Evolutionary conservation across 129 eudicot genomes (phyloP), one percentile per base, ranked within the genome.

Genomic region (Chrysanthemum makinoi): DNA sequence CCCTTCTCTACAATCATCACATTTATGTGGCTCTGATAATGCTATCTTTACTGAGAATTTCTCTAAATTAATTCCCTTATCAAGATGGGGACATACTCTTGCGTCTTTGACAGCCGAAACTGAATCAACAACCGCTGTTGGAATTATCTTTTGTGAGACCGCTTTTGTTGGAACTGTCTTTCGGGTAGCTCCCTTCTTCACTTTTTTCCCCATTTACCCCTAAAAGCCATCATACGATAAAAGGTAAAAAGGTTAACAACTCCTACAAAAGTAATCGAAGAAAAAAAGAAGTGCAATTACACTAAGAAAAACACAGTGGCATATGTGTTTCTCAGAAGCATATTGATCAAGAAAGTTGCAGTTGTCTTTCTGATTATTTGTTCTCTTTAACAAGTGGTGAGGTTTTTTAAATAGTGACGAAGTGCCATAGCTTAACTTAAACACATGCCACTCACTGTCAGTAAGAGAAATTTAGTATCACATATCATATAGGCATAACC

Each of bases 1-100:
- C 51, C 73, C 83, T 74, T 83, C 96, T 62, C 90, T 85, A 75
- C 97, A 91, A 75, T 91, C 96, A 61, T 88, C 92, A 81, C 97
- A 91, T 52, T 66, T 80, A 60, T 70, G 33, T 56, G 81, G 69
- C 66, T 72, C 90, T 7, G 75, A 65, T 65, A 83, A 73, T 62
- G 79, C 73, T 14, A 91, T 33, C 51, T 82, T 84, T 3, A 67
- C 43, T 17, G 93, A 78, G 50, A 88, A 68, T 65, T 80, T 86
- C 3, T 58, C 93, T 72, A 80, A 62, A 83, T 88, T 73, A 48
- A 88, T 55, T 30, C 88, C 88, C 56, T 76, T 82, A 26, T 76
- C 88, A 65, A 88, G 69, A 80, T 91, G 97, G 30, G 90, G 75
- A 62, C 97, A 91, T 20, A 56, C 13, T 72, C 49, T 84, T 80